Evolutionary conservation across 345 rosid species (phyloP), one percentile per base, ranked within the genome.

Genomic region (Lepidium sativum): DNA sequence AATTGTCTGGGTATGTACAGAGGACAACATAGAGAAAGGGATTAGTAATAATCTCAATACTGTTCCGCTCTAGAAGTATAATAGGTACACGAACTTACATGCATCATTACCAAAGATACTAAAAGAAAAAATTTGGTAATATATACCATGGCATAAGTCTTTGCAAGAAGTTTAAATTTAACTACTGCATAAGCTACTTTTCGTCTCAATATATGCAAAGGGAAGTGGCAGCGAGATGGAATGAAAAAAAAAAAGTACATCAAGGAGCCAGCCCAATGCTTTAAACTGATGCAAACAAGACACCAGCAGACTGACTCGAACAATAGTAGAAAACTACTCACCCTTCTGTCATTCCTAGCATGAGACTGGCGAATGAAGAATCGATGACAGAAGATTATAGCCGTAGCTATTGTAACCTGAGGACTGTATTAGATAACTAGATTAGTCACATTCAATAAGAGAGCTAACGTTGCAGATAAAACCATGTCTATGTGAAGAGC

Each of bases 311-410:
- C 40, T 54, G 32, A 31, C 57, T 16, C 25, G 3, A 62, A 54
- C 42, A 70, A 29, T 52, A 21, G 38, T 21, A 64, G 8, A 6
- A 38, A 2, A 59, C 11, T 35, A 68, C 94, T 83, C 65, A 89
- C 95, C 91, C 97, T 79, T 79, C 92, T 81, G 67, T 94, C 99
- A 73, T 90, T 90, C 82, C 82, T 94, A 40, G 95, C 83, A 86
- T 86, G 99, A 42, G 99, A 94, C 73, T 94, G 99, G 67, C 95
- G 90, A 76, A 90, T 79, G 79, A 90, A 94, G 85, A 94, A 90
- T 17, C 97, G 85, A 50, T 94, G 97, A 74, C 97, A 94, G 79
- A 94, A 94, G 57, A 94, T 88, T 70, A 94, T 88, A 76, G 99
- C 90, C 32, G 99, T 94, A 37, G 99, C 99, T 67, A 94, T 94